Percentiles rank a stretch among this genome's conserved stretches.
phyloP scores from a whole-genome alignment of 148 eudicot species.

The Nepenthes gracilis region DNA sequence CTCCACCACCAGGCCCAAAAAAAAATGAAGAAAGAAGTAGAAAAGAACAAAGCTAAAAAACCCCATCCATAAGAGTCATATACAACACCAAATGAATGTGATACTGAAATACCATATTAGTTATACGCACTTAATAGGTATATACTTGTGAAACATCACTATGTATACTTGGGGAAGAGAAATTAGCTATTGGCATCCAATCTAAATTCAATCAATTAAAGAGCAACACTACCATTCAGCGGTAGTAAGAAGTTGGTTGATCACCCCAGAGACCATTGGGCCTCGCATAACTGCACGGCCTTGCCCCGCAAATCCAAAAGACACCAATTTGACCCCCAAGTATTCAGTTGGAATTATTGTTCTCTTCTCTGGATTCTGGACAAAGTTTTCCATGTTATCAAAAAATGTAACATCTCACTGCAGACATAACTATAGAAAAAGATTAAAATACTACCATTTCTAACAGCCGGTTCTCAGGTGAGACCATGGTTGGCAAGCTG shows the following conservation, averaged over 20 bases:
- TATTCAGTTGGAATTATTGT: constrained; percentile 92
- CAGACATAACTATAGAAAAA: background rate
- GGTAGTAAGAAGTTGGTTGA: constrained; percentile 86
- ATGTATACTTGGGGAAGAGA: too few relatives aligned
- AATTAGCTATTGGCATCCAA: too few relatives aligned
- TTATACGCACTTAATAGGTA: too few relatives aligned
- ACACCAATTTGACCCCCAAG: constrained; percentile 89
- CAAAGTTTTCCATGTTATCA: constrained; percentile 1
- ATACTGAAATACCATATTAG: too few relatives aligned
- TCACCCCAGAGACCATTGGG: constrained; percentile 99
- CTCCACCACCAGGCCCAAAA: too few relatives aligned
- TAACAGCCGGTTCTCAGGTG: constrained; percentile 77
- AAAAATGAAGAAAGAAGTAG: too few relatives aligned
- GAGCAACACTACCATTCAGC: constrained; percentile 63
- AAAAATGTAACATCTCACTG: background rate
- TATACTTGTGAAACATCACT: too few relatives aligned
- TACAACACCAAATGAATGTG: too few relatives aligned
- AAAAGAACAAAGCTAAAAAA: too few relatives aligned
- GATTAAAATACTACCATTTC: constrained; percentile 61
- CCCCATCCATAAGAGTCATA: too few relatives aligned
- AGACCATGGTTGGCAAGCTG: constrained; percentile 97
- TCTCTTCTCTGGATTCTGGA: constrained; percentile 78
- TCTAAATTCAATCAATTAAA: background rate
- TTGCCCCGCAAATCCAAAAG: constrained; percentile 99
- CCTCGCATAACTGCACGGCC: constrained; percentile 99